Conservation (phyloP, 805 yeast genomes). For the Suhomyces vadensis region DNA sequence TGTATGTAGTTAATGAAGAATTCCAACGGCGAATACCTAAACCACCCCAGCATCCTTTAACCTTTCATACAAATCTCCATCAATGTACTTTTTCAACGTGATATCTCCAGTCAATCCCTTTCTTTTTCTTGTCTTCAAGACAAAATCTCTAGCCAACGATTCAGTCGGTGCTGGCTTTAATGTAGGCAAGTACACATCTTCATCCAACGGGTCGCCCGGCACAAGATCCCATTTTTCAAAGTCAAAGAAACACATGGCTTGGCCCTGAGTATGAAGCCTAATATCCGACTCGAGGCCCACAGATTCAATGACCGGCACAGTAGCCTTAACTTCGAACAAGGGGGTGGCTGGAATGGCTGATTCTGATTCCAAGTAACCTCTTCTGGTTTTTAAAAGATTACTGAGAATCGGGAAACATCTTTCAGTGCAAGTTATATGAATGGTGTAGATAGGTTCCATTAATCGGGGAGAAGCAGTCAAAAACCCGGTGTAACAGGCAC, state of each 20-base stretch:
- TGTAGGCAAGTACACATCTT: conserved; percentile 58
- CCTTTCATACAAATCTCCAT: conserved; percentile 53
- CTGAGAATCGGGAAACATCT: conserved; percentile 50
- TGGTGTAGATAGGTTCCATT: conserved; percentile 76
- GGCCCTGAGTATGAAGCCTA: conserved; percentile 74
- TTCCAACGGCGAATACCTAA: not conserved
- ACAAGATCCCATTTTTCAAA: conserved; percentile 75
- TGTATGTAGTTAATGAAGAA: too few relatives aligned
- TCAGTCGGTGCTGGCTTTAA: conserved; percentile 71
- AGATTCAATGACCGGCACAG: conserved; percentile 86
- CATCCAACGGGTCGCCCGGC: conserved; percentile 91
- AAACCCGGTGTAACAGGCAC: conserved; percentile 81
- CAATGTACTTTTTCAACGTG: conserved; percentile 64
- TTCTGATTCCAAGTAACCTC: conserved; percentile 58
- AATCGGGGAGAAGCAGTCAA: conserved; percentile 76
- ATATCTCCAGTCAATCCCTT: conserved; percentile 77
- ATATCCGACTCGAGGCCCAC: conserved; percentile 87
- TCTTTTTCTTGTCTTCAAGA: conserved; percentile 82
- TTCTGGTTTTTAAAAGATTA: conserved; percentile 54
- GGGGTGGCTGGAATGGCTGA: conserved; percentile 72
- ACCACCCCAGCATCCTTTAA: conserved; percentile 50
- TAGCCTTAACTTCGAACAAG: conserved; percentile 59
- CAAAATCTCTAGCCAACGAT: conserved; percentile 83
- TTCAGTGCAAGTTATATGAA: conserved; percentile 57
- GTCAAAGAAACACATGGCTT: conserved; percentile 64